Conservation (phyloP, 176 grass and related monocot genomes). For the Metroxylon sagu region DNA sequence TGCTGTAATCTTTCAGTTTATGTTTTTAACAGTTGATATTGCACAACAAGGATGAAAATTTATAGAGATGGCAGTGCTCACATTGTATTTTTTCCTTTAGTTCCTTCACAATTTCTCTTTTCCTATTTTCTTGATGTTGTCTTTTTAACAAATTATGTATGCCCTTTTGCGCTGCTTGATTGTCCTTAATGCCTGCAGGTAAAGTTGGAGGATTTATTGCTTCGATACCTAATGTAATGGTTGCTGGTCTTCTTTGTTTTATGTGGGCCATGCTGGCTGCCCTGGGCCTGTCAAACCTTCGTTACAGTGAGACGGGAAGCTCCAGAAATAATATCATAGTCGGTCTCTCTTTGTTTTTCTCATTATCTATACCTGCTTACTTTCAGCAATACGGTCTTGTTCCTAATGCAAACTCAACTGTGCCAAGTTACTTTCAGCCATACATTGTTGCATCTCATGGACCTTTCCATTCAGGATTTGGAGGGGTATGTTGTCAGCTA, state of each 20-base stretch:
- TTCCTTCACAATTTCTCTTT: neutral
- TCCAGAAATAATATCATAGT: conserved; percentile 92
- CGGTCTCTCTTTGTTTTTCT: conserved; percentile 81
- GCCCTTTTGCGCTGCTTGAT: neutral
- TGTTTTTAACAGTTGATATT: neutral
- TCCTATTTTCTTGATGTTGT: no score
- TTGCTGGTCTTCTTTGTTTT: conserved; percentile 89
- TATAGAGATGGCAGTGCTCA: no score
- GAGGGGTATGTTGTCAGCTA: conserved; percentile 57
- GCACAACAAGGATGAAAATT: no score
- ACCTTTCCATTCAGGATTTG: conserved; percentile 57
- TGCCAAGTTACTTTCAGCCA: conserved; percentile 80
- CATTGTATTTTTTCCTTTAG: neutral
- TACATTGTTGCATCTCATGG: conserved; percentile 87
- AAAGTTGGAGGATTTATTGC: conserved; percentile 94
- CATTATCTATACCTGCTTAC: conserved; percentile 86
- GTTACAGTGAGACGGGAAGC: conserved; percentile 89
- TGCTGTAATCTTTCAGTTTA: neutral
- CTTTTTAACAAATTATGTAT: no score
- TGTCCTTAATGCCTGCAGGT: conserved; percentile 36
- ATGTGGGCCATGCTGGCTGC: conserved; percentile 95
- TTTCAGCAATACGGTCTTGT: conserved; percentile 70
- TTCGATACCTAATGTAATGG: conserved; percentile 94
- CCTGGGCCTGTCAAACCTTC: conserved; percentile 93
- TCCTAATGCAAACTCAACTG: conserved; percentile 53